A percentile compares a stretch with the other conserved stretches of the same genome.
Conservation (phyloP, 768 basidiomycete species). For the Lactifluus echinatus region DNA sequence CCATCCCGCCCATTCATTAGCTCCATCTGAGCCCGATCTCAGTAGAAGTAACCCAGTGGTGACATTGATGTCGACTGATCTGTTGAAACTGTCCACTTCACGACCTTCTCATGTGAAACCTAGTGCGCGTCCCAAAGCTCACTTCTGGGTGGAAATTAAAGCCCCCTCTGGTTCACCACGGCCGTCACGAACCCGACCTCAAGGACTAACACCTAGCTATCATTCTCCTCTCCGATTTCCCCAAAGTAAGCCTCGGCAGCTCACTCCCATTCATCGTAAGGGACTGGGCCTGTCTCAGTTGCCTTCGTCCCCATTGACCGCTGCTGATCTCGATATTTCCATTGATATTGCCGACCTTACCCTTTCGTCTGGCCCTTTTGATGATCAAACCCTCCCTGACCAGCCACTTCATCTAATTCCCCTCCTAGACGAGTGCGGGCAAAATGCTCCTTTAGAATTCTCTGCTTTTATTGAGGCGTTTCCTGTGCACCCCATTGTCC, state of each 20-base stretch:
- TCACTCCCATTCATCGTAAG: slow-evolving; percentile 57
- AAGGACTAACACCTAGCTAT: background rate
- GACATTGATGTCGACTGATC: background rate
- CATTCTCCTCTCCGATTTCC: slow-evolving; percentile 5
- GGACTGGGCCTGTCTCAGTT: slow-evolving; percentile 32
- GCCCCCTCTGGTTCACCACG: background rate
- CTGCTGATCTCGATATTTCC: slow-evolving; percentile 41
- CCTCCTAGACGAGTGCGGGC: slow-evolving; percentile 63
- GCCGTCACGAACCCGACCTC: slow-evolving; percentile 4
- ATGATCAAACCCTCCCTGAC: slow-evolving; percentile 17
- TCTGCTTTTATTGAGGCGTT: slow-evolving; percentile 78
- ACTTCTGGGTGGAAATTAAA: slow-evolving; percentile 11
- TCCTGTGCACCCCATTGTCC: slow-evolving; percentile 63
- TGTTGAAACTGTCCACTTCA: background rate
- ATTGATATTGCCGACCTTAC: slow-evolving; percentile 40
- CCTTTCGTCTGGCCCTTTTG: slow-evolving; percentile 24
- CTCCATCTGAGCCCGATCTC: background rate
- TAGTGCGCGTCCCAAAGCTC: background rate
- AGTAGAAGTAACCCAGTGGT: background rate
- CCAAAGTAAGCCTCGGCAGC: slow-evolving; percentile 41
- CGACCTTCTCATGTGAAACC: background rate
- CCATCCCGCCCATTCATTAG: background rate
- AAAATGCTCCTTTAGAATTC: slow-evolving; percentile 64
- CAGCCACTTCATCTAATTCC: slow-evolving; percentile 50
- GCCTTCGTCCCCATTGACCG: slow-evolving; percentile 48